Base-by-base conservation (phyloP, 352 stramenopile species). In the Globisporangium spiculum region DNA sequence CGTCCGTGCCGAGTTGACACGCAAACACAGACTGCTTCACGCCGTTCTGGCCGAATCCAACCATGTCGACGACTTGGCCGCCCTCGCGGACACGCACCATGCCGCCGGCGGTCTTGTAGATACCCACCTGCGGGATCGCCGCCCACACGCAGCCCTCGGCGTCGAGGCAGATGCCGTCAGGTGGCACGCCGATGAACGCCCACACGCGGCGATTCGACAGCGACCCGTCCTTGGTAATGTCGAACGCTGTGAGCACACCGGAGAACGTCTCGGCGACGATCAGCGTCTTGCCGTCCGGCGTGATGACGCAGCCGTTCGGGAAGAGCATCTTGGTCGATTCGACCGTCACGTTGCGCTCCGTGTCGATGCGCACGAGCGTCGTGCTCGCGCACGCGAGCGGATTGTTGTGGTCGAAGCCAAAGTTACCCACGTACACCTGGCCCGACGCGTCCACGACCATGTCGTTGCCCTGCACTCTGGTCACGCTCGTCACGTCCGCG, bases 231-330 rank as follows among this genome's bases (percentile, higher is more conserved):
- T 73, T 62, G 18, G 27, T 71, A 60, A 92, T 85, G 52, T 90
- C 83, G 53, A 84, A 92, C n/a, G 81, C 84, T 6, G 79, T 90
- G 22, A 92, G 68, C 6, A 71, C 24, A 0, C 71, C 75, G 20
- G 72, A 63, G 66, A 90, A 90, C 20, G 84, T 91, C 72, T 92
- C 84, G 27, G 75, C 83, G 6, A 84, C 71, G 70, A 92, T 90
- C 34, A 92, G 65, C 53, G 83, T 92, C 74, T 84, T 90, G 41
- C 81, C 83, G 54, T 92, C 84, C 0, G 84, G 81, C 0, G 84
- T 90, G 67, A 91, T 88, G 14, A 92, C 83, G 26, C 72, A 71
- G 12, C 84, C 84, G 60, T 92, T 92, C n/a, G 84, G 84, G 53
- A 91, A 92, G 60, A 92, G 73, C 59, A 92, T 69, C 4, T 76